phyloP scores from a whole-genome alignment of 73 alveolate genomes.

The Paraurostyla sp. region DNA sequence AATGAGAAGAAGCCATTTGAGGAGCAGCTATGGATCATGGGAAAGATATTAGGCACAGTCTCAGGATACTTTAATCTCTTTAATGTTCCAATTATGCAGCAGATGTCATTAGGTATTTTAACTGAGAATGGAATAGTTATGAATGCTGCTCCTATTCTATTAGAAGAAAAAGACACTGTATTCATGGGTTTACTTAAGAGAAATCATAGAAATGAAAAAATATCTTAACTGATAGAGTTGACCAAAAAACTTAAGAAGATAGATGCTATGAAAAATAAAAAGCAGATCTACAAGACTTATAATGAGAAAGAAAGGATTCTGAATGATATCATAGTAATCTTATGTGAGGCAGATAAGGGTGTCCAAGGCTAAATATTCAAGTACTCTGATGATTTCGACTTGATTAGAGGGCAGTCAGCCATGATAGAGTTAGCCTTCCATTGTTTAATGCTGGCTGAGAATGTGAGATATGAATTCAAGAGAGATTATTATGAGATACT shows the following conservation, averaged over 20 bases:
- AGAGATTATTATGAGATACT: slow-evolving; percentile 64
- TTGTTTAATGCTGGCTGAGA: slow-evolving; percentile 62
- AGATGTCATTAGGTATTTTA: slow-evolving; percentile 66
- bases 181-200: not conserved
- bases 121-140: slow-evolving; percentile 62
- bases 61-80: not conserved
- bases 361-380: slow-evolving; percentile 13
- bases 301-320: slow-evolving; percentile 42
- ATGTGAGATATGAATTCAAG: slow-evolving; percentile 61
- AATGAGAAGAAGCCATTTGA: slow-evolving; percentile 1
- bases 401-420: slow-evolving; percentile 58
- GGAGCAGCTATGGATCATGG: slow-evolving; percentile 54
- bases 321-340: not conserved
- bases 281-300: not conserved
- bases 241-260: slow-evolving; percentile 31
- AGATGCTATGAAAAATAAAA: slow-evolving; percentile 4
- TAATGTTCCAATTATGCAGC: slow-evolving; percentile 45
- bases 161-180: slow-evolving; percentile 21
- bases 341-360: slow-evolving; percentile 36
- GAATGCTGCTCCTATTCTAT: slow-evolving; percentile 44
- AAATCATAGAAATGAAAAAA: slow-evolving; percentile 32
- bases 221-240: slow-evolving; percentile 1
- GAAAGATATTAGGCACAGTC: slow-evolving; percentile 57
- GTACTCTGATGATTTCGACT: slow-evolving; percentile 31
- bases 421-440: slow-evolving; percentile 70